phyloP scores from a whole-genome alignment of 2,329 filamentous ascomycete genomes.

The Sphaerulina musiva region DNA sequence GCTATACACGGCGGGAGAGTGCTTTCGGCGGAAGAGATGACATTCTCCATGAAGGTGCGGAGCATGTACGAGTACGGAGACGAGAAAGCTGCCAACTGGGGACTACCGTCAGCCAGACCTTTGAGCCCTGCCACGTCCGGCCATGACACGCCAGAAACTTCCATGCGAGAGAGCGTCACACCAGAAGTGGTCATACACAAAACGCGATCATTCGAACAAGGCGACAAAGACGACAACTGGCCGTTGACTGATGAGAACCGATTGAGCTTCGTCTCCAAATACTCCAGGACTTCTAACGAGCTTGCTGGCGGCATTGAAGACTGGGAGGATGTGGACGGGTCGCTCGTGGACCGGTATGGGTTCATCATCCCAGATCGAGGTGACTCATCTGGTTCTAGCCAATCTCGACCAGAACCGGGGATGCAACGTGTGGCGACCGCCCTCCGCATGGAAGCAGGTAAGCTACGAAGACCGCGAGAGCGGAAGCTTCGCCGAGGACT shows the following conservation, averaged over 20 bases:
- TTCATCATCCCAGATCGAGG: constrained; percentile 51
- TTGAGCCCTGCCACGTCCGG: constrained; percentile 8
- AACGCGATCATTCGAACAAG: constrained; percentile 2
- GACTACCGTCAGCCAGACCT: constrained; percentile 4
- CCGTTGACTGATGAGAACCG: constrained; percentile 13
- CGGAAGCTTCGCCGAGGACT: constrained; percentile 47
- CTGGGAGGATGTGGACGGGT: constrained; percentile 55
- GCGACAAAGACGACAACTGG: constrained; percentile 9
- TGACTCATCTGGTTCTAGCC: constrained; percentile 22
- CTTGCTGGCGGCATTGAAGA: constrained; percentile 59
- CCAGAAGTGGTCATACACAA: constrained; percentile 12
- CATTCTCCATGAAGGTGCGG: constrained; percentile 56
- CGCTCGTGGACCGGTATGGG: constrained; percentile 58
- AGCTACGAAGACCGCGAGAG: constrained; percentile 45
- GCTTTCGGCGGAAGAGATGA: constrained; percentile 58
- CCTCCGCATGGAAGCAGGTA: constrained; percentile 50
- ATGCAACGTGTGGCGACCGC: constrained; percentile 56
- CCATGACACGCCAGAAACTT: constrained; percentile 11
- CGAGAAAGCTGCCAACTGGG: constrained; percentile 47
- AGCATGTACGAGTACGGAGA: constrained; percentile 59
- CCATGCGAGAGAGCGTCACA: constrained; percentile 7
- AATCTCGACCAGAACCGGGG: constrained; percentile 8
- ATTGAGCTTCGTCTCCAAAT: constrained; percentile 19
- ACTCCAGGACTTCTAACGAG: constrained; percentile 47
- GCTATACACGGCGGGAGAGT: constrained; percentile 39